Base-by-base conservation (phyloP, 1,284 basidiomycete species). In the Leccinum subatratum region DNA sequence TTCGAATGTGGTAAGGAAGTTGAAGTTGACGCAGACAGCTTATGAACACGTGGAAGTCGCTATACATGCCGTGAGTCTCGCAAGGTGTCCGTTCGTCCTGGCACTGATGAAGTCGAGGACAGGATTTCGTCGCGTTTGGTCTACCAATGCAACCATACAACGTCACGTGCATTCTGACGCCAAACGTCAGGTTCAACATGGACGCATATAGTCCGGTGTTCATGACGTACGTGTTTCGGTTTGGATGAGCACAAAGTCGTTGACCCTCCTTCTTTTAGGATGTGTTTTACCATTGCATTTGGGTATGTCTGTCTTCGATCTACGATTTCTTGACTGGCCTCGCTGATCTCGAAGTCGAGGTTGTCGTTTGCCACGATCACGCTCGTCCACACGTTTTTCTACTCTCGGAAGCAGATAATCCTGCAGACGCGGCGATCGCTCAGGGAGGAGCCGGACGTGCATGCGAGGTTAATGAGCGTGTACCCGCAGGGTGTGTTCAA, bases 401-500 rank as follows among this genome's bases (percentile, higher is more conserved):
- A 87, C 72, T 90, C 90, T 79, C 86, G 91, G n/a, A 85, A 85
- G 67, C 82, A 86, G 64, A 87, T 94, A 59, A 84, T 82, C 80
- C 73, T 67, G 6, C 82, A 84, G 64, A 80, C 81, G 4, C 75
- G 86, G 20, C 80, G 83, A 32, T 82, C 85, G 39, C 74, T 86
- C 68, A 71, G 80, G 11, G 89, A 91, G 69, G 85, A 89, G 68
- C 86, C 90, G n/a, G 92, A 94, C 72, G 84, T 94, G 28, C 92
- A 94, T 72, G 85, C 85, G 2, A 79, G 83, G 18, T 79, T 93
- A 45, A 94, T 94, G 92, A 77, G 83, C 12, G 77, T 79, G 63
- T 94, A 94, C 74, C 80, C 78, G 1, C 84, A 89, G 70, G 89
- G 92, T 0, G 90, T 91, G 74, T 3, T 76, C 4, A 25, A 60